These are phyloP conservation scores for Aspergillus fructus DNA, from an alignment of 2,329 filamentous ascomycete species.

Conservation along the genomic window DNA sequence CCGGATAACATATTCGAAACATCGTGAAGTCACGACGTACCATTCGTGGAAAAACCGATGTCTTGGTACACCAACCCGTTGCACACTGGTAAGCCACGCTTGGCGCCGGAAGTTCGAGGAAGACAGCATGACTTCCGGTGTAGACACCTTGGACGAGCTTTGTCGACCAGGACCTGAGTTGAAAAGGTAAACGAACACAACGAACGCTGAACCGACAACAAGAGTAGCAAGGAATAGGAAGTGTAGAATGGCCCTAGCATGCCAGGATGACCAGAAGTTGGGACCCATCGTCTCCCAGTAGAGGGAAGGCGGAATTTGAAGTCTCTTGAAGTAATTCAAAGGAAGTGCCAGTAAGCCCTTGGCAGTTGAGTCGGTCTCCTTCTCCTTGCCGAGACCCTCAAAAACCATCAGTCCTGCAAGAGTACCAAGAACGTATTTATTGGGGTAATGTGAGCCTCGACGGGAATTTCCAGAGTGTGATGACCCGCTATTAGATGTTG, in stretches of 20 bases:
- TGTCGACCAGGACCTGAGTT: conserved; percentile 58
- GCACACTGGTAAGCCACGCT: conserved; percentile 90
- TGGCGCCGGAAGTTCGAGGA: conserved; percentile 82
- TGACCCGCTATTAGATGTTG: conserved; percentile 20
- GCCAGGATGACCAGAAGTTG: conserved; percentile 37
- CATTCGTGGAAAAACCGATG: conserved; percentile 85
- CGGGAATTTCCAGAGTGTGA: conserved; percentile 45
- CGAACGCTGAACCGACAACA: conserved; percentile 55
- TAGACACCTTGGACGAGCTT: conserved; percentile 39
- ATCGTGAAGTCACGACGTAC: conserved; percentile 76
- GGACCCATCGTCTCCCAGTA: conserved; percentile 27
- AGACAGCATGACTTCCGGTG: conserved; percentile 47
- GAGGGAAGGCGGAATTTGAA: conserved; percentile 23
- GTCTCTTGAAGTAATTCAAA: conserved; percentile 53
- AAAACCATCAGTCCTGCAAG: conserved; percentile 89
- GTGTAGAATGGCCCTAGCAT: conserved; percentile 37
- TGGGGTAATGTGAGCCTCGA: conserved; percentile 53
- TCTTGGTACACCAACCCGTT: conserved; percentile 86
- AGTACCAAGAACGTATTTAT: conserved; percentile 89
- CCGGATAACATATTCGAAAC: conserved; percentile 74
- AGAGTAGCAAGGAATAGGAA: conserved; percentile 53
- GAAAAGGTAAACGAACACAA: conserved; percentile 57
- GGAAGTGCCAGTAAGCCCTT: conserved; percentile 69
- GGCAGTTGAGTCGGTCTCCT: conserved; percentile 58
- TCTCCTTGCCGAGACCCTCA: conserved; percentile 73